Evolutionary conservation across 345 rosid genomes (phyloP).

Genomic region (Firmiana major): DNA sequence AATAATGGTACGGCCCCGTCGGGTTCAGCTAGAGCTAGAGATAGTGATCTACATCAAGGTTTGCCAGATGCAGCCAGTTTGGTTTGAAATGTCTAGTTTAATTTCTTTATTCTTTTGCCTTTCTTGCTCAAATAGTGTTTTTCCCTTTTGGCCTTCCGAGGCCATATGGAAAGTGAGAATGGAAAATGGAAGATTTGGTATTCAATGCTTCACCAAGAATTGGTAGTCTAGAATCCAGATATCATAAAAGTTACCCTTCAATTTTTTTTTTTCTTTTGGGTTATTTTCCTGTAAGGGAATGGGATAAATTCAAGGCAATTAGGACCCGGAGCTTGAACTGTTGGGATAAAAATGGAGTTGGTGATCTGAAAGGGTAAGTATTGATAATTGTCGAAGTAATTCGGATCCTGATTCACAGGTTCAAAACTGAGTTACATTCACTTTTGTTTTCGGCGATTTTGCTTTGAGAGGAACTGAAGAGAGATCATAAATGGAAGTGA

Average conservation of each 20-base stretch:
- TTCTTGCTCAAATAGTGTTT: not conserved
- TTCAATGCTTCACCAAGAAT: not conserved
- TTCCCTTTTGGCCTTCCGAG: not conserved
- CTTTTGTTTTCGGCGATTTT: not conserved
- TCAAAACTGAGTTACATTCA: not conserved
- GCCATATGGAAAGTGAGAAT: not conserved
- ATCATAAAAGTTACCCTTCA: not conserved
- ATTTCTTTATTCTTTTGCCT: not conserved
- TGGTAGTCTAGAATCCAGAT: not conserved
- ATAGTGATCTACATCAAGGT: conserved; percentile 56
- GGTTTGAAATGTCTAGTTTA: conserved; percentile 34
- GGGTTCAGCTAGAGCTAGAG: conserved; percentile 24
- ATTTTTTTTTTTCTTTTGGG: not conserved
- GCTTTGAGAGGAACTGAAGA: not conserved
- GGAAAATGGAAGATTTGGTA: not conserved
- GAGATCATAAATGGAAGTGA: not conserved
- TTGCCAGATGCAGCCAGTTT: conserved; percentile 62
- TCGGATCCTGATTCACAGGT: not conserved
- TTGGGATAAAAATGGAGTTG: not conserved
- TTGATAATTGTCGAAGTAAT: not conserved
- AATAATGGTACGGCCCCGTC: conserved; percentile 9
- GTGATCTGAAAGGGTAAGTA: not conserved
- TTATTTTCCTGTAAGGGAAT: not conserved
- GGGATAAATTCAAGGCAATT: not conserved
- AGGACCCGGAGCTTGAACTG: not conserved